Evolutionary conservation across 2,329 filamentous ascomycete species (phyloP).

Genomic region (Diaporthe eres): DNA sequence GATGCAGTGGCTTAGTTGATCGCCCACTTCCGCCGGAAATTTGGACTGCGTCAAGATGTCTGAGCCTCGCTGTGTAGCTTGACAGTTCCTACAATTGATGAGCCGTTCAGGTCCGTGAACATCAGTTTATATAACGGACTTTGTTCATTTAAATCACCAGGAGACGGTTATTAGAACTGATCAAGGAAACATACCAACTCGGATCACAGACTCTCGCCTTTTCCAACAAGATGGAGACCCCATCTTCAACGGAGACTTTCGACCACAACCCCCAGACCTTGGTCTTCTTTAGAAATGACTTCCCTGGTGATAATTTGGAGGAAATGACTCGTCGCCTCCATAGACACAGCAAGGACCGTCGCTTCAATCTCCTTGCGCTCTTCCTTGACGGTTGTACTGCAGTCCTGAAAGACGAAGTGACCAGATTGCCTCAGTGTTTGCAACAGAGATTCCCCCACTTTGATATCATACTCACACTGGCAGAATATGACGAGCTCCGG

Average conservation of each 20-base stretch:
- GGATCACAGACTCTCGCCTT: background rate
- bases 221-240: background rate
- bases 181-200: background rate
- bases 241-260: background rate
- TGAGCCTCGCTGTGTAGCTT: background rate
- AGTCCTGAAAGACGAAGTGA: conserved; percentile 1
- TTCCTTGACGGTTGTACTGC: background rate
- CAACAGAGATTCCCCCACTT: background rate
- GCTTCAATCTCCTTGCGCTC: background rate
- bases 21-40: background rate
- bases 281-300: background rate
- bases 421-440: background rate
- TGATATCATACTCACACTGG: background rate
- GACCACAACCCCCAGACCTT: background rate
- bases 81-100: background rate
- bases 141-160: background rate
- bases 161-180: background rate
- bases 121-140: background rate
- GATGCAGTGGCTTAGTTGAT: background rate
- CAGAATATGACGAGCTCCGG: background rate
- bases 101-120: background rate
- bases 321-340: background rate
- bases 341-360: background rate
- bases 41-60: background rate
- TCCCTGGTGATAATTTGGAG: background rate